A percentile compares a stretch with the other conserved stretches of the same genome.
Evolutionary conservation across 495 filamentous ascomycete genomes (phyloP).

Genomic region (Lindgomyces ingoldianus): DNA sequence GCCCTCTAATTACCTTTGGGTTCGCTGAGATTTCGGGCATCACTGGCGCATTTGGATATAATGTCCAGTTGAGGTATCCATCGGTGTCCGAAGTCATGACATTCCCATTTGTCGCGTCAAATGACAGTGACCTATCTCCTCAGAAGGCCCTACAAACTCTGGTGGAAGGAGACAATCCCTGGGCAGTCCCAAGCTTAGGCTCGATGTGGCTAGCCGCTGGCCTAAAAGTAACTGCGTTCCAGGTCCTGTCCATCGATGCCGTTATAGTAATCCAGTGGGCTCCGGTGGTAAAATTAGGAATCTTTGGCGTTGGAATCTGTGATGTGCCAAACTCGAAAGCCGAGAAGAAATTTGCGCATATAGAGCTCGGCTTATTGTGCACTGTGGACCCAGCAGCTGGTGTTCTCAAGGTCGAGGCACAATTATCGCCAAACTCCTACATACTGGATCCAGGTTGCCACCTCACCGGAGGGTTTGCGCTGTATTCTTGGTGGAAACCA

Average conservation of each 20-base stretch:
- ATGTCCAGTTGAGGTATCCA: not conserved
- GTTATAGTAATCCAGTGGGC: not conserved
- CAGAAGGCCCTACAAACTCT: not conserved
- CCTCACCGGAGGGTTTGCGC: constrained; percentile 52
- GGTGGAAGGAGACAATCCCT: not conserved
- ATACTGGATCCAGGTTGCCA: constrained; percentile 50
- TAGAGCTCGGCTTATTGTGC: not conserved
- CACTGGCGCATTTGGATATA: not conserved
- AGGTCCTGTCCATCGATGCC: not conserved
- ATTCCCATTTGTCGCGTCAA: not conserved
- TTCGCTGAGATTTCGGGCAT: not conserved
- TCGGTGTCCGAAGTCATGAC: not conserved
- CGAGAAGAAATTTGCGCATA: not conserved
- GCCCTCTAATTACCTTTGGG: not conserved
- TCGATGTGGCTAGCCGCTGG: not conserved
- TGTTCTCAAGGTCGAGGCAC: not conserved
- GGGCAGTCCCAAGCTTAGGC: not conserved
- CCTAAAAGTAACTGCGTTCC: not conserved
- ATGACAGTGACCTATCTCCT: not conserved
- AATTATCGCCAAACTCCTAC: constrained; percentile 43
- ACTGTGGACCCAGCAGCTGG: not conserved
- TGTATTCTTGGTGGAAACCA: constrained; percentile 52
- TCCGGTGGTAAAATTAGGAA: no score
- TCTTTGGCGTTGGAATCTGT: not conserved
- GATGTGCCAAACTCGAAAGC: not conserved